Evolutionary conservation across 192 early-diverging fungal genomes (phyloP).

Genomic region (Phycomyces blakesleeanus): DNA sequence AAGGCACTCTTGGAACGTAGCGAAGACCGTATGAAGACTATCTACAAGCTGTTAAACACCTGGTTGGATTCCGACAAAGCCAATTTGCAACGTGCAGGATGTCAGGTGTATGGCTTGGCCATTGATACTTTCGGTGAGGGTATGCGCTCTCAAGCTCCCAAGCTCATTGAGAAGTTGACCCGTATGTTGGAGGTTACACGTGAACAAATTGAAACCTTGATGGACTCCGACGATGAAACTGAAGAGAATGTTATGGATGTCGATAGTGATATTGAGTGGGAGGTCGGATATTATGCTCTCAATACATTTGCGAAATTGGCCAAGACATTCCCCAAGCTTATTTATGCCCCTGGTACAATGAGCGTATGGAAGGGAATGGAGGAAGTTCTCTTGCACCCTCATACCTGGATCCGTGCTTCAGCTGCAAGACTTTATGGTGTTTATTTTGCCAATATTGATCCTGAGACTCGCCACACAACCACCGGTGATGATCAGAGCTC

Average conservation of each 20-base stretch:
- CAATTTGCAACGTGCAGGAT: conserved; percentile 71
- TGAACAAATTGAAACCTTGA: conserved; percentile 10
- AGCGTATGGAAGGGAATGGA: conserved; percentile 66
- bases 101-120: conserved; percentile 82
- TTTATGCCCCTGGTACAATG: conserved; percentile 45
- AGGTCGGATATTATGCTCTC: conserved; percentile 78
- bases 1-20: conserved; percentile 62
- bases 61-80: conserved; percentile 69
- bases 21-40: conserved; percentile 57
- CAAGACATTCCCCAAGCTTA: conserved; percentile 47
- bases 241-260: conserved; percentile 53
- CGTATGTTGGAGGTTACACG: conserved; percentile 42
- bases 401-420: conserved; percentile 82
- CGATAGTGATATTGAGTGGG: conserved; percentile 67
- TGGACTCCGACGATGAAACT: conserved; percentile 39
- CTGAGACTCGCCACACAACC: conserved; percentile 33
- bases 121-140: conserved; percentile 72
- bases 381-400: conserved; percentile 79
- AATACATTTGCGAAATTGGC: conserved; percentile 73
- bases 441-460: conserved; percentile 70
- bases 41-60: conserved; percentile 66
- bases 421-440: conserved; percentile 69
- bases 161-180: conserved; percentile 48
- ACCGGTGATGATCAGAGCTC: conserved; percentile 26
- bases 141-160: conserved; percentile 49